These are phyloP conservation scores for Boletus rubescentipes DNA, from an alignment of 768 basidiomycete genomes.

Conservation along the genomic window DNA sequence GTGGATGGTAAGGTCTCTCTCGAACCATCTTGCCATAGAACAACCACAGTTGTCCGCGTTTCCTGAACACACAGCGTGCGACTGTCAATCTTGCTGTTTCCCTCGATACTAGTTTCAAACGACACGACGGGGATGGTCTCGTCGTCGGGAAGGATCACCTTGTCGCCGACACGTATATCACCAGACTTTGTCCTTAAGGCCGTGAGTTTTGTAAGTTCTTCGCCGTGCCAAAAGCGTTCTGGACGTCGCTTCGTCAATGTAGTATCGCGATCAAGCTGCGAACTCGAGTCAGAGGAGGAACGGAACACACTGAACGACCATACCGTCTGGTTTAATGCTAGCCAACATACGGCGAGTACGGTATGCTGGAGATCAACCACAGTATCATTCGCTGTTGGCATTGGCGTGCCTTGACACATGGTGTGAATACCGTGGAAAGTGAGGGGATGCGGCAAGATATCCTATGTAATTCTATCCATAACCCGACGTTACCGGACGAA, in stretches of 20 bases:
- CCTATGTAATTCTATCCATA: slow-evolving; percentile 39
- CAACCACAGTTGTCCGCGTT: slow-evolving; percentile 63
- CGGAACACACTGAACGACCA: slow-evolving; percentile 17
- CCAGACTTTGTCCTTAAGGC: slow-evolving; percentile 61
- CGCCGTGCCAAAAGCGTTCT: slow-evolving; percentile 69
- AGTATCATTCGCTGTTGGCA: slow-evolving; percentile 50
- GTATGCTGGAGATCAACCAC: slow-evolving; percentile 74
- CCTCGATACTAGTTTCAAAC: slow-evolving; percentile 56
- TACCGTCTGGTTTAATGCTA: slow-evolving; percentile 85
- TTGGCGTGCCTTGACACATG: slow-evolving; percentile 44
- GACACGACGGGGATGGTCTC: slow-evolving; percentile 49
- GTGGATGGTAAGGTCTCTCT: slow-evolving; percentile 59
- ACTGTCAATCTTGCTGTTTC: slow-evolving; percentile 48
- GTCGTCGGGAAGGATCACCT: slow-evolving; percentile 57
- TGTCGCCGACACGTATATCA: slow-evolving; percentile 73
- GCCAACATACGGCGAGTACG: slow-evolving; percentile 80
- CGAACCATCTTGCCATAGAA: slow-evolving; percentile 89
- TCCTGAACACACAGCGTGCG: slow-evolving; percentile 64
- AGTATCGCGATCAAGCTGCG: slow-evolving; percentile 57
- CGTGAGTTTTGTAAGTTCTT: slow-evolving; percentile 61
- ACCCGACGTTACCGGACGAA: neutral
- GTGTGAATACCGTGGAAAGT: slow-evolving; percentile 47
- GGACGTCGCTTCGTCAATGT: slow-evolving; percentile 65
- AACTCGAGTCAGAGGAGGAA: slow-evolving; percentile 2
- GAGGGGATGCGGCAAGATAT: slow-evolving; percentile 60